Percentiles rank a stretch among this genome's conserved stretches.
These are phyloP conservation scores for Candida endomychidarum DNA, from an alignment of 805 yeast species.

Conservation along the genomic window DNA sequence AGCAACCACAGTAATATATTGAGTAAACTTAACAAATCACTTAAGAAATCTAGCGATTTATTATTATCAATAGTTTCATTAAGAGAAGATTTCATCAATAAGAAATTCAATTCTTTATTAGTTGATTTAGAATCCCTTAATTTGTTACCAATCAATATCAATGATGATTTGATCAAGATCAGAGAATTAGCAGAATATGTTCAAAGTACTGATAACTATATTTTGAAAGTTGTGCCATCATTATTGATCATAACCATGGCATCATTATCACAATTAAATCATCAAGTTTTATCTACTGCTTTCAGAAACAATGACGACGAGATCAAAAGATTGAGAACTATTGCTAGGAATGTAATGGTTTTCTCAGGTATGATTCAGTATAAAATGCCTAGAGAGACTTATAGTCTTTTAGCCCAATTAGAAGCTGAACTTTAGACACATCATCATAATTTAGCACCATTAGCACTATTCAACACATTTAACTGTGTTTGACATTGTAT, in stretches of 20 bases:
- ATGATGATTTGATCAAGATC: constrained; percentile 53
- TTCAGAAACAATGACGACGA: constrained; percentile 53
- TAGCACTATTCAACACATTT: too few relatives aligned
- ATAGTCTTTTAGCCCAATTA: constrained; percentile 63
- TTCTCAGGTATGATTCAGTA: constrained; percentile 95
- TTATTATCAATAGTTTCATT: constrained; percentile 69
- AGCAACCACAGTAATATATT: constrained; percentile 60
- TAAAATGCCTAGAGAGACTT: constrained; percentile 85
- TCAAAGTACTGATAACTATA: constrained; percentile 67
- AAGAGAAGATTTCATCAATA: constrained; percentile 54
- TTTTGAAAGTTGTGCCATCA: constrained; percentile 78
- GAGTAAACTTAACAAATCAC: constrained; percentile 50
- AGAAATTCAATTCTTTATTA: constrained; percentile 61
- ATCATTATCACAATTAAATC: constrained; percentile 60
- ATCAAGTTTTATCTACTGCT: constrained; percentile 40
- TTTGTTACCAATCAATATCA: constrained; percentile 57
- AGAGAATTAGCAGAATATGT: constrained; percentile 62
- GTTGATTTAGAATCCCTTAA: constrained; percentile 56
- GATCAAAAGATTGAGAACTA: constrained; percentile 48
- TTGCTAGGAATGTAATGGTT: constrained; percentile 86
- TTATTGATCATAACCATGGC: constrained; percentile 80
- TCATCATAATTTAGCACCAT: too few relatives aligned
- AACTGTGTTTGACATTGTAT: too few relatives aligned
- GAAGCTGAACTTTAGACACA: constrained; percentile 44
- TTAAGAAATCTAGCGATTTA: constrained; percentile 63